Percentiles rank a stretch among this genome's conserved stretches.
These are phyloP conservation scores for Macrophomina tecta DNA, from an alignment of 2,329 filamentous ascomycete genomes.

Conservation along the genomic window DNA sequence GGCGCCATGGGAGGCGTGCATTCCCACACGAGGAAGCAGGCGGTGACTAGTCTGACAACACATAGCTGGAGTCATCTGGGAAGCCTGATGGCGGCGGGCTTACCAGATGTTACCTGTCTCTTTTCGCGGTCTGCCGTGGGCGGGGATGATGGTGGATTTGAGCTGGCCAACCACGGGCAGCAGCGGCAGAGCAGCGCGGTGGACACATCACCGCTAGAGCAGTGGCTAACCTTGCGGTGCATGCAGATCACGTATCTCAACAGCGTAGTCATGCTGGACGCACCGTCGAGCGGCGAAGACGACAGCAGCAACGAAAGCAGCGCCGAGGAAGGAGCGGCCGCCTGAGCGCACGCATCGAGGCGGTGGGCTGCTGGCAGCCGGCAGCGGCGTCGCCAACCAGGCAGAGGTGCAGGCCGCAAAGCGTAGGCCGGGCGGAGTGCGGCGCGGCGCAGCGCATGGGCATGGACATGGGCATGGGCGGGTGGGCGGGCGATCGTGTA, in stretches of 20 bases:
- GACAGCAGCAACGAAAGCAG: slow-evolving; percentile 30
- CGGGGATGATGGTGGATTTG: slow-evolving; percentile 28
- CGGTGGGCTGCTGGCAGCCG: slow-evolving; percentile 23
- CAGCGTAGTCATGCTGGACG: slow-evolving; percentile 57
- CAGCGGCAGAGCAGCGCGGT: slow-evolving; percentile 20
- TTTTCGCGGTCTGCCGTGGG: slow-evolving; percentile 24
- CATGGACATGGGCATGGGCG: neutral
- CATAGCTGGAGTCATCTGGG: slow-evolving; percentile 18
- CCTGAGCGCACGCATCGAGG: slow-evolving; percentile 32
- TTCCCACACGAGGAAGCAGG: slow-evolving; percentile 18
- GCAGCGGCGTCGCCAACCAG: neutral
- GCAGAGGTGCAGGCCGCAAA: slow-evolving; percentile 14
- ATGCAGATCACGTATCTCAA: slow-evolving; percentile 58
- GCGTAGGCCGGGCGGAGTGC: neutral
- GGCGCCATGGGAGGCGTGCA: slow-evolving; percentile 16
- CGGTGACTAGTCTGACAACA: slow-evolving; percentile 23
- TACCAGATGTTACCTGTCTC: slow-evolving; percentile 27
- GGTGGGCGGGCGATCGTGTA: slow-evolving; percentile 20
- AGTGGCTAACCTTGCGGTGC: slow-evolving; percentile 23
- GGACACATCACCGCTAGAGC: slow-evolving; percentile 21
- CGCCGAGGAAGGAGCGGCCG: slow-evolving; percentile 29
- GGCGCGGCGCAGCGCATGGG: slow-evolving; percentile 19
- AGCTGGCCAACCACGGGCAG: slow-evolving; percentile 25
- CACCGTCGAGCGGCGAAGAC: slow-evolving; percentile 39
- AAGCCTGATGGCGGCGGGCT: slow-evolving; percentile 22